Evolutionary conservation across 139 green algal genomes (phyloP).

Genomic region (Chara braunii): DNA sequence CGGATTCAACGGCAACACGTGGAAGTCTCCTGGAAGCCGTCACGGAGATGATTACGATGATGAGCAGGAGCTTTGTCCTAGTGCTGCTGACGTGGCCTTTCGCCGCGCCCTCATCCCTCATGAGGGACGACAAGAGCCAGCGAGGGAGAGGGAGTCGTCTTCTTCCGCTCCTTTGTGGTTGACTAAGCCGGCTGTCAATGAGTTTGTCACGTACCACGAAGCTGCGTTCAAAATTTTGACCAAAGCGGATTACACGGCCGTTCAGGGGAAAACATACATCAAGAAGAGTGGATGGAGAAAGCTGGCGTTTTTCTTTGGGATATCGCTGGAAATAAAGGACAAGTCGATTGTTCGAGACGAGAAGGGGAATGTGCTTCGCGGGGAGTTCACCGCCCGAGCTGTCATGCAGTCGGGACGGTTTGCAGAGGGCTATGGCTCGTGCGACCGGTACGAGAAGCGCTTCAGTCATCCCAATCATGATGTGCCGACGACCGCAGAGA

Average conservation of each 20-base stretch:
- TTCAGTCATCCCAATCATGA: not conserved
- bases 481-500: constrained; percentile 2
- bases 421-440: not conserved
- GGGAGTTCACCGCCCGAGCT: not conserved
- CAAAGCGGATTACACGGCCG: not conserved
- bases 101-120: no score
- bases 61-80: no score
- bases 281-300: not conserved
- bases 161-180: no score
- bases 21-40: no score
- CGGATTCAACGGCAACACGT: no score
- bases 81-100: no score
- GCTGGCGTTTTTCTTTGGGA: not conserved
- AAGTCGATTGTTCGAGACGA: not conserved
- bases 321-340: not conserved
- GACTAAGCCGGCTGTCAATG: no score
- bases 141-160: no score
- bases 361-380: not conserved
- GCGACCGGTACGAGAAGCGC: constrained; percentile 2
- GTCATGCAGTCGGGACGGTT: not conserved
- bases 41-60: no score
- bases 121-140: no score
- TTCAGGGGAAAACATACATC: not conserved
- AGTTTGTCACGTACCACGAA: no score
- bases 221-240: not conserved